These are phyloP conservation scores for Sporothrix phasma DNA, from an alignment of 2,329 filamentous ascomycete genomes.

Conservation along the genomic window DNA sequence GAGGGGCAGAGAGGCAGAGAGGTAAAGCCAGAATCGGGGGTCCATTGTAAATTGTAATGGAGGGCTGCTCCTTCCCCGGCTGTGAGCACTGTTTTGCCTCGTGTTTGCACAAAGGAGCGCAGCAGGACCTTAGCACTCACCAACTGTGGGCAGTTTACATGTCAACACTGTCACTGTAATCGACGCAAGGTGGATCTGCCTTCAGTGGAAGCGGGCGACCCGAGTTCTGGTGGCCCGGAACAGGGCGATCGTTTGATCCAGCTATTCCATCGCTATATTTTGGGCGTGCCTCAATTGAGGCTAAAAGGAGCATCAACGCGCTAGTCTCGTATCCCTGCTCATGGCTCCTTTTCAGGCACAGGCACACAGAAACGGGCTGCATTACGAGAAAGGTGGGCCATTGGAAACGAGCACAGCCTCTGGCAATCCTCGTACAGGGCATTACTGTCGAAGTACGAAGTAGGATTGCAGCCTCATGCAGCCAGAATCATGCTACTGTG, in stretches of 20 bases:
- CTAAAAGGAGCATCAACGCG: conserved; percentile 3
- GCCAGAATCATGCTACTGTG: not conserved
- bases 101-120: not conserved
- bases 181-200: not conserved
- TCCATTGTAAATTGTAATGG: too few species aligned
- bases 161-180: not conserved
- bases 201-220: conserved; percentile 2
- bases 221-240: not conserved
- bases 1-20: too few species aligned
- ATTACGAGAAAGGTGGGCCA: not conserved
- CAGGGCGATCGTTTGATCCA: not conserved
- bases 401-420: not conserved
- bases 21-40: not conserved
- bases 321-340: conserved; percentile 4
- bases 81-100: not conserved
- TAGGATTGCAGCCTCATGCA: not conserved
- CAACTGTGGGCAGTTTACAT: not conserved
- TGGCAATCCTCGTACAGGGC: too few species aligned
- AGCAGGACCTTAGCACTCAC: not conserved
- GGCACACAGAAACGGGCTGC: not conserved
- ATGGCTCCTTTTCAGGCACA: conserved; percentile 1
- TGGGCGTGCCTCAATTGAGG: not conserved
- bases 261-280: not conserved
- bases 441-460: too few species aligned
- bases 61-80: not conserved